These are phyloP conservation scores for Hemerocallis citrina DNA, from an alignment of 106 monocot genomes.

Conservation along the genomic window DNA sequence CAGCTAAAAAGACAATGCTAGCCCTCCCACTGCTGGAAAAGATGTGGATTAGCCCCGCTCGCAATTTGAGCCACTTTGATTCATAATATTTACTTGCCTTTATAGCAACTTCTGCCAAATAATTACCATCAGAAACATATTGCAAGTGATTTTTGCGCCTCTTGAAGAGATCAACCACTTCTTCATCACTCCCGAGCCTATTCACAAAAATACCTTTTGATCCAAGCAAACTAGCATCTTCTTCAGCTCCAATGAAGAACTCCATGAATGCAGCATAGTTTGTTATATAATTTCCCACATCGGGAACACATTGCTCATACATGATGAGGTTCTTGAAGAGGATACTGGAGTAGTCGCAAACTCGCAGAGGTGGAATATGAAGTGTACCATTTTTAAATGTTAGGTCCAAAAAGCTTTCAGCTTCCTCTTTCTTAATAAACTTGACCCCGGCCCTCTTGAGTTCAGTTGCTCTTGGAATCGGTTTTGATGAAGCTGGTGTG, in stretches of 20 bases:
- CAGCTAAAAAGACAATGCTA: too few relatives aligned
- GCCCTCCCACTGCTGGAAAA: not conserved
- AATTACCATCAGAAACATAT: not conserved
- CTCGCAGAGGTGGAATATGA: not conserved
- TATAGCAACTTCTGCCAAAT: not conserved
- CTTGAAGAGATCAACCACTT: not conserved
- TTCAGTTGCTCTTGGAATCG: slow-evolving; percentile 4
- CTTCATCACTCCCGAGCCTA: not conserved
- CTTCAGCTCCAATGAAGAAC: not conserved
- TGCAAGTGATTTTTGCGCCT: not conserved
- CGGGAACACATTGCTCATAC: not conserved
- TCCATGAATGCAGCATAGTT: slow-evolving; percentile 1
- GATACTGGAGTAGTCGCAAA: not conserved
- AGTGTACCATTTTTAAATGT: not conserved
- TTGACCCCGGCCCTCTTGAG: not conserved
- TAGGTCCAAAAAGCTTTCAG: slow-evolving; percentile 1
- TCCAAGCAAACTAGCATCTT: not conserved
- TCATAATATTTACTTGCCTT: not conserved
- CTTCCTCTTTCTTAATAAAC: not conserved
- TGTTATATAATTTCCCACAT: not conserved
- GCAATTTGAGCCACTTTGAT: not conserved
- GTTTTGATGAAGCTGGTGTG: not conserved
- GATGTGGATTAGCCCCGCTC: not conserved
- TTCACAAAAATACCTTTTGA: not conserved
- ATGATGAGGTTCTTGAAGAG: not conserved